Base-by-base conservation (phyloP, 345 rosid species). In the Eucalyptus pauciflora region DNA sequence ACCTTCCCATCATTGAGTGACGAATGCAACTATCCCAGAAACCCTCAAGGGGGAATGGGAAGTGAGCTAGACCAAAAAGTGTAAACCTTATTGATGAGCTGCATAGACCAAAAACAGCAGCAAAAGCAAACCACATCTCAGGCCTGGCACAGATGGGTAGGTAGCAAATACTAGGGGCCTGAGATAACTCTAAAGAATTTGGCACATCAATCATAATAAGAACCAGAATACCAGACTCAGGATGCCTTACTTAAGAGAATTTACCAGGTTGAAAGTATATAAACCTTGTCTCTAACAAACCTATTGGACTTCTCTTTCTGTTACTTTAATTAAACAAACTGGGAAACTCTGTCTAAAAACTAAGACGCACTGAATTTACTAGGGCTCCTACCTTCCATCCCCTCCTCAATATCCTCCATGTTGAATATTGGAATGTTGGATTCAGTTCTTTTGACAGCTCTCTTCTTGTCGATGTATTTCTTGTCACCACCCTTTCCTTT, bases 401-500 rank as follows among this genome's bases (percentile, higher is more conserved):
- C 91, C 52, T 90, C 91, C 85, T 90, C 91, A 27, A 90, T 80
- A 50, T 90, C 91, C 62, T 90, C 89, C 87, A 83, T 81, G 51
- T 87, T 87, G 89, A 87, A 87, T 43, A 90, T 87, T n/a, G 91
- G 91, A 37, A 87, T 83, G 48, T 89, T 76, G 64, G 91, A 87
- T n/a, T 90, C 91, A 50, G 89, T 80, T 87, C 89, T 87, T 50
- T 81, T 90, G 14, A 49, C 48, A 27, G 87, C 87, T 43, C 86
- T 87, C 91, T 90, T 90, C 91, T 90, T 90, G 86, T 90, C 91
- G 7, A 33, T 52, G 87, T 83, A 81, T 83, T 87, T 90, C 79
- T 87, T 90, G 88, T 76, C 83, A 76, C 94, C 93, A 87, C 80
- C 89, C 91, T 91, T 96, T 83, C 95, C 95, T 90, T 96, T 97